These are phyloP conservation scores for Castanopsis chinensis DNA, from an alignment of 306 rosid species.

Conservation along the genomic window DNA sequence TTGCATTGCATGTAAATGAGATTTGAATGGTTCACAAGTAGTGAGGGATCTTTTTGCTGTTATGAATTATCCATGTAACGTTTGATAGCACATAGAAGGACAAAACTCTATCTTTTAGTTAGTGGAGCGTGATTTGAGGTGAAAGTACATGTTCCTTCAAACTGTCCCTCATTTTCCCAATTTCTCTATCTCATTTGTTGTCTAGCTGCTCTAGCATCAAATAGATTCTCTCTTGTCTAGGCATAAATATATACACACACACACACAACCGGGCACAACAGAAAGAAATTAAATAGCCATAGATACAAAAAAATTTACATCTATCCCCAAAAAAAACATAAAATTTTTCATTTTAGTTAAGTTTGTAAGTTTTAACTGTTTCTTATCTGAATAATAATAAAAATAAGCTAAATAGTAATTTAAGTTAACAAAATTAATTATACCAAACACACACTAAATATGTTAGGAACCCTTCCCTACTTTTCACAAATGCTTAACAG, in stretches of 20 bases:
- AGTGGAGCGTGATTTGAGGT: slow-evolving; percentile 44
- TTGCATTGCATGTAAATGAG: background rate
- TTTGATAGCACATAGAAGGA: slow-evolving; percentile 8
- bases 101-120: slow-evolving; percentile 18
- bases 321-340: too few relatives aligned
- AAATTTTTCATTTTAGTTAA: too few relatives aligned
- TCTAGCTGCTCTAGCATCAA: slow-evolving; percentile 37
- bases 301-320: too few relatives aligned
- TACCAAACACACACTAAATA: background rate
- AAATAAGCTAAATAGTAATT: too few relatives aligned
- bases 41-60: background rate
- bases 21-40: slow-evolving; percentile 36
- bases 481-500: slow-evolving; percentile 31
- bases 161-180: slow-evolving; percentile 18
- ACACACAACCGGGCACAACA: too few relatives aligned
- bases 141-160: slow-evolving; percentile 40
- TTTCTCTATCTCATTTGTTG: slow-evolving; percentile 22
- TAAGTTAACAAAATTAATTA: too few relatives aligned
- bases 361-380: too few relatives aligned
- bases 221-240: background rate
- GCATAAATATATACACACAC: too few relatives aligned
- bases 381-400: too few relatives aligned
- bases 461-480: slow-evolving; percentile 3
- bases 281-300: too few relatives aligned
- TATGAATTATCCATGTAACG: slow-evolving; percentile 4